phyloP scores from a whole-genome alignment of 495 filamentous ascomycete genomes.

The Cercophora scortea region DNA sequence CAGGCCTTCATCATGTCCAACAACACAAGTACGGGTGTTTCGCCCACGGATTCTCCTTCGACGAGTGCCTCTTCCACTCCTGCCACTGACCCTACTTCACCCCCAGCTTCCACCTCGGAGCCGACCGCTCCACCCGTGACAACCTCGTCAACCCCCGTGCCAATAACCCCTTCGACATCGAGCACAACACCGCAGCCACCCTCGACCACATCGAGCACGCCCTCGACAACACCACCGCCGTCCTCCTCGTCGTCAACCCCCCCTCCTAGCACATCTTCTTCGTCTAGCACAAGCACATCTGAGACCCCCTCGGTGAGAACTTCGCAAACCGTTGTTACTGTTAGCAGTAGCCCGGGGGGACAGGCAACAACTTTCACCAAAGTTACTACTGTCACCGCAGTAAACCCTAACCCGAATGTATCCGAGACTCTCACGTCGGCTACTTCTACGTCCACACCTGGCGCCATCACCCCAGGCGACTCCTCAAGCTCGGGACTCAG shows the following conservation, averaged over 20 bases:
- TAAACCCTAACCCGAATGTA: background rate
- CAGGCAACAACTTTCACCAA: conserved; percentile 13
- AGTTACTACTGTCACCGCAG: conserved; percentile 17
- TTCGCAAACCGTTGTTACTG: conserved; percentile 10
- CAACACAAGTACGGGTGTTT: conserved; percentile 27
- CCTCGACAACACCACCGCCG: conserved; percentile 7
- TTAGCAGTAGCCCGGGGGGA: background rate
- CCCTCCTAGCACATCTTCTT: conserved; percentile 8
- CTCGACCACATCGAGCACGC: conserved; percentile 3
- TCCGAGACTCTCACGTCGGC: conserved; percentile 5
- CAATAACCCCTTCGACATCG: background rate
- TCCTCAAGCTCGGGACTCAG: conserved; percentile 24
- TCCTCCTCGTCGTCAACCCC: conserved; percentile 11
- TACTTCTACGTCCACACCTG: conserved; percentile 16
- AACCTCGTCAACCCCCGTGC: background rate
- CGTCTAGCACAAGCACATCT: background rate
- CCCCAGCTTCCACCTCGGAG: background rate
- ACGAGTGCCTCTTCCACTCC: conserved; percentile 14
- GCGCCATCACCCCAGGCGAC: conserved; percentile 23
- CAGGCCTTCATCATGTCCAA: conserved; percentile 39
- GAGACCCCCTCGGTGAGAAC: background rate
- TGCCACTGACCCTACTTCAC: conserved; percentile 10
- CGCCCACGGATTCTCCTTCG: conserved; percentile 20
- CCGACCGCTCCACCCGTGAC: background rate
- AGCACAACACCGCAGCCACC: background rate